Conservation (phyloP, 1,284 basidiomycete genomes). For the Gomphus bonarii region DNA sequence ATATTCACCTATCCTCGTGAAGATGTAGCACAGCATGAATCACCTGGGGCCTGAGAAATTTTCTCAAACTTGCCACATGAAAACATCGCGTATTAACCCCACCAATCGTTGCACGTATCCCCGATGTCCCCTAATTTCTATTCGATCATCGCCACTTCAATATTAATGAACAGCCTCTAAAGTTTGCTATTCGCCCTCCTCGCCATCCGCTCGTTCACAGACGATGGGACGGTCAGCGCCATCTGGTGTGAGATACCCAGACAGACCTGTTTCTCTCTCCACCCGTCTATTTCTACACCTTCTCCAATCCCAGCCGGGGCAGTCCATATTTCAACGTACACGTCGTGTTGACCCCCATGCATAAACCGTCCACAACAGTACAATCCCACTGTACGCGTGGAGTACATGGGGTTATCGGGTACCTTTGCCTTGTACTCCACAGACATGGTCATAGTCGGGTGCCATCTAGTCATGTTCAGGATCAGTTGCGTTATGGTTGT, state of each 20-base stretch:
- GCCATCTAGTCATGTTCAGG: slow-evolving; percentile 33
- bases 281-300: slow-evolving; percentile 29
- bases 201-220: slow-evolving; percentile 30
- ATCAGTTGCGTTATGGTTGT: neutral
- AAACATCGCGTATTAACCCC: too few relatives aligned
- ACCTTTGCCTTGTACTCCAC: slow-evolving; percentile 25
- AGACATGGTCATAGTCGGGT: slow-evolving; percentile 44
- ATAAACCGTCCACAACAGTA: slow-evolving; percentile 31
- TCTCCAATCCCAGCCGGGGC: slow-evolving; percentile 44
- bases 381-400: slow-evolving; percentile 41
- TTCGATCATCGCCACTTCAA: neutral
- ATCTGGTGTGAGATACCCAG: slow-evolving; percentile 50
- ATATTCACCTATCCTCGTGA: too few relatives aligned
- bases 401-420: slow-evolving; percentile 27
- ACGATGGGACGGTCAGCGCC: slow-evolving; percentile 31
- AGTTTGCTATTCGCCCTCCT: neutral
- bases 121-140: neutral
- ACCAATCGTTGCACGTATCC: neutral
- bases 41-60: too few relatives aligned
- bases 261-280: slow-evolving; percentile 52
- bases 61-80: too few relatives aligned
- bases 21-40: too few relatives aligned
- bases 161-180: neutral
- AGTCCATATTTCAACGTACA: slow-evolving; percentile 51
- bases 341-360: slow-evolving; percentile 34